Evolutionary conservation across 192 early-diverging fungal genomes (phyloP).

Genomic region (Entomortierella beljakovae): DNA sequence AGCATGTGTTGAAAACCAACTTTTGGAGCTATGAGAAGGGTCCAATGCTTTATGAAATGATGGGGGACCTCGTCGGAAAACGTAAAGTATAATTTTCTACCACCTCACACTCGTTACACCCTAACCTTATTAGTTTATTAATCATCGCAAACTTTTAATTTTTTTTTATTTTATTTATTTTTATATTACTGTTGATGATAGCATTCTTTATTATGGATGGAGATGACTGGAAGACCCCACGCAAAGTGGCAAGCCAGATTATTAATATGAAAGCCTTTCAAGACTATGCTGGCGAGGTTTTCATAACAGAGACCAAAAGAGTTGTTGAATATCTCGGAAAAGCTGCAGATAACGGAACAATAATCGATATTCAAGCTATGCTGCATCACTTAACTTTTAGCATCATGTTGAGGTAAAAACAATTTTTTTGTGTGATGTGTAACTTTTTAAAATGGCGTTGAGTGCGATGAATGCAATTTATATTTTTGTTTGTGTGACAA

Average conservation of each 20-base stretch:
- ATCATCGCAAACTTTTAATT: background rate
- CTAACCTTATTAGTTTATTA: background rate
- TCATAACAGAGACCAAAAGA: conserved; percentile 5
- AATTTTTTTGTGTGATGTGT: too few relatives aligned
- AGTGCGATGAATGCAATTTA: background rate
- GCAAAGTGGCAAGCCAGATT: conserved; percentile 9
- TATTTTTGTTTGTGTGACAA: too few relatives aligned
- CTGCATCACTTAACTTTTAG: conserved; percentile 51
- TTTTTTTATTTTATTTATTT: background rate
- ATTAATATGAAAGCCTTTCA: conserved; percentile 23
- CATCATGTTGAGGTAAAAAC: conserved; percentile 19
- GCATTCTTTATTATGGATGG: conserved; percentile 14
- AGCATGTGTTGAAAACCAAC: conserved; percentile 32
- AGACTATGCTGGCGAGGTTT: conserved; percentile 22
- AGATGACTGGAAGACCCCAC: conserved; percentile 16
- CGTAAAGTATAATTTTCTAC: background rate
- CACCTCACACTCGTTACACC: background rate
- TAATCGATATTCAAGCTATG: conserved; percentile 51
- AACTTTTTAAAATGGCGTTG: background rate
- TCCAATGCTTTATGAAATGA: background rate
- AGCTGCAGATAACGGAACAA: conserved; percentile 15
- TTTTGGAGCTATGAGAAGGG: conserved; percentile 42
- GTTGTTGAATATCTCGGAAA: conserved; percentile 10
- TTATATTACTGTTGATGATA: background rate
- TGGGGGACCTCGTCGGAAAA: conserved; percentile 18